phyloP scores from a whole-genome alignment of 768 basidiomycete genomes.

The Pulveroboletus frians region DNA sequence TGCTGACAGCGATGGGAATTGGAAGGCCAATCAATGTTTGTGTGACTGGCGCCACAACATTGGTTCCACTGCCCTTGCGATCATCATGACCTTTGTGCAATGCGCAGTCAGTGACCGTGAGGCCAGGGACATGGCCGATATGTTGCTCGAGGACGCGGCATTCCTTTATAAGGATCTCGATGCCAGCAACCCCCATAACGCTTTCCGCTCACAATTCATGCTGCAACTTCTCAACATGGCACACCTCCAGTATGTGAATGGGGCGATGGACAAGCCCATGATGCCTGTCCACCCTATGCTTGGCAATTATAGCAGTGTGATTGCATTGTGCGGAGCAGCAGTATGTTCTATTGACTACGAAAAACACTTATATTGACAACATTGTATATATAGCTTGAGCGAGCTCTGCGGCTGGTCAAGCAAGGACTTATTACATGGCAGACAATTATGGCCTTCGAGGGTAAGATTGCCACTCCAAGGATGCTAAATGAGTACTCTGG shows the following conservation, averaged over 20 bases:
- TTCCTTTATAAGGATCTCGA: conserved; percentile 2
- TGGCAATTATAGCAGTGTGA: too few relatives aligned
- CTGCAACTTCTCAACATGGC: background rate
- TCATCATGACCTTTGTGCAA: conserved; percentile 2
- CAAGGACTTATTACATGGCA: too few relatives aligned
- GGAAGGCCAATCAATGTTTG: background rate
- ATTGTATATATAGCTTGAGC: too few relatives aligned
- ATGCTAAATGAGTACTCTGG: too few relatives aligned
- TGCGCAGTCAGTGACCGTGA: background rate
- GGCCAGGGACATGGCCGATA: background rate
- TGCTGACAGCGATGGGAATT: too few relatives aligned
- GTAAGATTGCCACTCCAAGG: too few relatives aligned
- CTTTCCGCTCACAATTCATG: background rate
- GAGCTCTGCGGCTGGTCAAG: too few relatives aligned
- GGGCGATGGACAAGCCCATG: background rate
- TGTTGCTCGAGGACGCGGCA: background rate
- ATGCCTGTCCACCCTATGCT: too few relatives aligned
- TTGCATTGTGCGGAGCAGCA: too few relatives aligned
- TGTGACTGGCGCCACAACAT: conserved; percentile 6
- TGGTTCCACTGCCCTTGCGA: background rate
- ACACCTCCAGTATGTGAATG: background rate
- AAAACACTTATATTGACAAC: too few relatives aligned
- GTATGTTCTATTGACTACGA: too few relatives aligned
- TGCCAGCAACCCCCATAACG: background rate
- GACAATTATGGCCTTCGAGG: too few relatives aligned